phyloP scores from a whole-genome alignment of 129 eudicot species.

The Kitagawia praeruptora region DNA sequence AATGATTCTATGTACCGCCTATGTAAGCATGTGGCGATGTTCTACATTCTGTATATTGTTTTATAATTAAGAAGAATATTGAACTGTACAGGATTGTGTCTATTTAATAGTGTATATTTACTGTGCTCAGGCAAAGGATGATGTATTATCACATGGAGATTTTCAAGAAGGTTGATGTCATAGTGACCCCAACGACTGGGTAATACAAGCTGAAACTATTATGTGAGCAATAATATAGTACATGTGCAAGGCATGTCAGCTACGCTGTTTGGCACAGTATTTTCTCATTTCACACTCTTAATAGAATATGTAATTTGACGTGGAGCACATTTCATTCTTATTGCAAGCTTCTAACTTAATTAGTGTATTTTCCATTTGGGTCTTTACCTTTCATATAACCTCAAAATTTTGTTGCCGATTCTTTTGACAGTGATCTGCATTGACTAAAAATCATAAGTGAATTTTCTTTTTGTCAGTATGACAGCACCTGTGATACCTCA shows the following conservation, averaged over 20 bases:
- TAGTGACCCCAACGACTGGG: slow-evolving; percentile 93
- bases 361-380: background rate
- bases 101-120: background rate
- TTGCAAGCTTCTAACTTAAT: background rate
- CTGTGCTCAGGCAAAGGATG: slow-evolving; percentile 48
- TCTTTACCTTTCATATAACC: background rate
- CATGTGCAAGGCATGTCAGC: background rate
- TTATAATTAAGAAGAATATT: background rate
- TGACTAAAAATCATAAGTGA: background rate
- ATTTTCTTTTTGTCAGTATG: slow-evolving; percentile 43
- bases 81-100: no score
- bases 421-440: background rate
- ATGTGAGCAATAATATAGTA: background rate
- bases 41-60: background rate
- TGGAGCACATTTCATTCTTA: background rate
- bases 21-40: no score
- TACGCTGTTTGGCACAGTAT: background rate
- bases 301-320: background rate
- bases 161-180: slow-evolving; percentile 74
- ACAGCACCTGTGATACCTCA: slow-evolving; percentile 78
- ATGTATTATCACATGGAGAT: slow-evolving; percentile 85
- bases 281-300: background rate
- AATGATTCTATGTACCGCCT: background rate
- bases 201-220: slow-evolving; percentile 18
- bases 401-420: background rate